phyloP scores from a whole-genome alignment of 768 basidiomycete species.

The Gymnopilus junonius region DNA sequence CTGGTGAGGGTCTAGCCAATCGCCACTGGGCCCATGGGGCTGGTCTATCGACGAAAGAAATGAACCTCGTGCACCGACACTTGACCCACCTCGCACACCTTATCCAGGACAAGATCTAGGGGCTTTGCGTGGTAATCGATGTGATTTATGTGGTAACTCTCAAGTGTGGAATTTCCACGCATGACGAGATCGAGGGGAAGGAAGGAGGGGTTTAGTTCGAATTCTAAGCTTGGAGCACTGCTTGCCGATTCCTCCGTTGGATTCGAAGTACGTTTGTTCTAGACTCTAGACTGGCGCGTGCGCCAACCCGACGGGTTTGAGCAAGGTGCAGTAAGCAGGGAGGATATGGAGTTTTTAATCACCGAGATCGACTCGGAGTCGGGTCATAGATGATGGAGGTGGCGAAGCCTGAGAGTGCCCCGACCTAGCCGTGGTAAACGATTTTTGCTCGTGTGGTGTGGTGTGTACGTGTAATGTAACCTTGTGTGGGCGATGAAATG shows the following conservation, averaged over 20 bases:
- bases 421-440: background rate
- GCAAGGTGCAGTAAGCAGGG: no score
- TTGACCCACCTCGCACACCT: background rate
- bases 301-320: background rate
- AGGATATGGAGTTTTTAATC: no score
- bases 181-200: background rate
- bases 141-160: background rate
- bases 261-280: no score
- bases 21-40: background rate
- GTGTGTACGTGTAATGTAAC: background rate
- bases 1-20: background rate
- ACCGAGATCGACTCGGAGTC: background rate
- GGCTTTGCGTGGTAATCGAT: background rate
- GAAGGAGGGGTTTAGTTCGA: background rate
- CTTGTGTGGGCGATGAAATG: background rate
- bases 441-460: background rate
- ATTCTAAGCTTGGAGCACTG: no score
- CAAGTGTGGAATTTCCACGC: background rate
- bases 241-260: background rate
- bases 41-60: background rate
- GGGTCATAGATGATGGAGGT: background rate
- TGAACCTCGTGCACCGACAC: conserved; percentile 3
- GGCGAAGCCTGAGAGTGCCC: no score
- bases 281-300: background rate
- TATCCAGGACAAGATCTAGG: background rate